Conservation (phyloP, 768 basidiomycete species). For the Chalciporus sphaerocephalus region DNA sequence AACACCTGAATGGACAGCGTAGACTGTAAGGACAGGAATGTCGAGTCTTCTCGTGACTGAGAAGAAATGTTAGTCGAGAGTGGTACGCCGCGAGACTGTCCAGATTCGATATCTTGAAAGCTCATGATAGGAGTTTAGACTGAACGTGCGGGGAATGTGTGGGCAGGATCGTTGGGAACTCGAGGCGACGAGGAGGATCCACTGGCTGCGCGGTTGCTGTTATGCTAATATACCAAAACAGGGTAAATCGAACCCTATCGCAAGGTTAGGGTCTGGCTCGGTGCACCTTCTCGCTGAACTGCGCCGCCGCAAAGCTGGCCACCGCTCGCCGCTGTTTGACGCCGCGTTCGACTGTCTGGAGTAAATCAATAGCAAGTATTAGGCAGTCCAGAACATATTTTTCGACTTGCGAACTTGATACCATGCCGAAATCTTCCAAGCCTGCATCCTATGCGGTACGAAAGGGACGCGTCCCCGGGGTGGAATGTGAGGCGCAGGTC, state of each 20-base stretch:
- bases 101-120: conserved; percentile 49
- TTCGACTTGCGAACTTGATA: background rate
- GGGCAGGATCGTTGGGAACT: background rate
- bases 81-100: conserved; percentile 32
- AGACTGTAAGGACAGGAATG: conserved; percentile 71
- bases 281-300: background rate
- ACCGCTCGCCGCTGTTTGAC: background rate
- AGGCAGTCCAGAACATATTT: background rate
- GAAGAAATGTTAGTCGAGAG: conserved; percentile 26
- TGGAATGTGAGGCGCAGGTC: conserved; percentile 65
- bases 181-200: background rate
- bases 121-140: conserved; percentile 36
- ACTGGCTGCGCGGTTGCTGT: too few relatives aligned
- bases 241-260: background rate
- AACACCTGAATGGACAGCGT: conserved; percentile 90
- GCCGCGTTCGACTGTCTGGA: background rate
- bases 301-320: background rate
- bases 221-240: background rate
- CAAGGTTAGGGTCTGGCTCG: background rate
- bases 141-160: background rate
- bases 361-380: background rate
- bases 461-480: conserved; percentile 62
- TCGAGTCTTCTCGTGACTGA: conserved; percentile 57
- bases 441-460: conserved; percentile 70
- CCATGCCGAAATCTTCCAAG: conserved; percentile 40